Percentiles rank a stretch among this genome's conserved stretches.
phyloP scores from a whole-genome alignment of 805 yeast genomes.

The Saccharomycopsis fibuligera region DNA sequence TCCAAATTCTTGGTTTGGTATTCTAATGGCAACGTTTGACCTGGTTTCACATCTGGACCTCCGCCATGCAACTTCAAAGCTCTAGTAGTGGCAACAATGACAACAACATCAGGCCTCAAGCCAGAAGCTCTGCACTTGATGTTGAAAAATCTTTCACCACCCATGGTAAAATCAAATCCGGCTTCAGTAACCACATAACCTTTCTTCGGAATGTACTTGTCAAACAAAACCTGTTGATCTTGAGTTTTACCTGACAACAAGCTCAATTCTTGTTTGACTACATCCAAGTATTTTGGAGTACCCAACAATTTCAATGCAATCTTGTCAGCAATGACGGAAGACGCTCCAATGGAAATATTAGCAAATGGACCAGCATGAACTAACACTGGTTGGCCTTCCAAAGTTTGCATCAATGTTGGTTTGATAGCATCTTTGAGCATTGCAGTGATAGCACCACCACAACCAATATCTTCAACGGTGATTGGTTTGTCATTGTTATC shows the following conservation, averaged over 20 bases:
- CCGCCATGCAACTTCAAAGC: conserved; percentile 98
- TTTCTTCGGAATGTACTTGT: conserved; percentile 34
- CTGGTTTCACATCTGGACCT: conserved; percentile 94
- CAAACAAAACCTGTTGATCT: background rate
- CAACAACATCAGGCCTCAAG: conserved; percentile 80
- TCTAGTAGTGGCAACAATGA: conserved; percentile 90
- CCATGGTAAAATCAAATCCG: conserved; percentile 98
- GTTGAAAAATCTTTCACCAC: conserved; percentile 95
- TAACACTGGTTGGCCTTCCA: conserved; percentile 95
- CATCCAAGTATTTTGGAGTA: conserved; percentile 39
- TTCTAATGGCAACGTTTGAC: conserved; percentile 75
- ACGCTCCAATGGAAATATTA: conserved; percentile 94
- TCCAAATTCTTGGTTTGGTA: conserved; percentile 79
- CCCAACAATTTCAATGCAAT: conserved; percentile 89
- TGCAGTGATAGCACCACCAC: conserved; percentile 94
- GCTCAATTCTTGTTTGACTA: conserved; percentile 25
- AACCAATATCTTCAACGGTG: conserved; percentile 91
- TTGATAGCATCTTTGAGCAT: conserved; percentile 92
- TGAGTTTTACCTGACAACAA: background rate
- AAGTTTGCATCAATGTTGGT: conserved; percentile 94
- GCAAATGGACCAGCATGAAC: conserved; percentile 99
- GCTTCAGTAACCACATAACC: conserved; percentile 97
- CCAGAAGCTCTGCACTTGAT: conserved; percentile 94
- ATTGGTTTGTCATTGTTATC: conserved; percentile 69
- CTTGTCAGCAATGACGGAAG: conserved; percentile 88